Evolutionary conservation across 371 early-diverging fungal species (phyloP), one percentile per base, ranked within the genome.

Genomic region (Mortierella sp.): DNA sequence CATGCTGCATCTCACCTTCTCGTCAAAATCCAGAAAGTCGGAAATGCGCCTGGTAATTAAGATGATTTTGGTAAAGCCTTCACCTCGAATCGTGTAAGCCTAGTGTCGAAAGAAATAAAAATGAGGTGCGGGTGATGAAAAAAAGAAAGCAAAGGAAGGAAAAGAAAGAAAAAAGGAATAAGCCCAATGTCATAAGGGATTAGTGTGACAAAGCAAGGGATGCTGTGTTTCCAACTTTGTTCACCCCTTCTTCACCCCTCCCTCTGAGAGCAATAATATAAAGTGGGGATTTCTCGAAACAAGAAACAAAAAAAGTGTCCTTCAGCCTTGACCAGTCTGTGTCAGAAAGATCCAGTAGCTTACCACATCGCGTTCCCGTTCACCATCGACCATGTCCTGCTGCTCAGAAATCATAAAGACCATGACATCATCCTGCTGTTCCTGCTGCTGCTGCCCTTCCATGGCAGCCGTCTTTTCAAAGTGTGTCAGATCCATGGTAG

Each of bases 11-110:
- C 26, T 5, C 90, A 93, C 93, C 89, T 91, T 83, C 70, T 89
- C 89, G 73, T 93, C 91, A 88, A 93, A 91, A 44, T 91, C 91
- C 70, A 90, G 37, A 82, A 93, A 89, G 78, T 93, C 93, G 61
- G 92, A 89, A 70, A 93, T 89, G 82, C 91, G 91, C 44, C 93
- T 88, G 50, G 90, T 87, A 26, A 93, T 78, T 37, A 88, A 83
- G 48, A 91, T 79, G 69, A 88, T 85, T 72, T 88, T 85, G n/a
- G 86, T 75, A 31, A 81, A 82, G 21, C 91, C 89, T 77, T 91
- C 90, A 55, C 91, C 91, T 51, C 90, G 89, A 71, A 93, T 91
- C 76, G 87, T 91, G 71, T 91, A 90, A 1, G 92, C 91, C 93
- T 92, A 21, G 37, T 16, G 46, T 44, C 19, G n/a, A 26, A 14